Base-by-base conservation (phyloP, 352 stramenopile species). In the Globisporangium irregulare region DNA sequence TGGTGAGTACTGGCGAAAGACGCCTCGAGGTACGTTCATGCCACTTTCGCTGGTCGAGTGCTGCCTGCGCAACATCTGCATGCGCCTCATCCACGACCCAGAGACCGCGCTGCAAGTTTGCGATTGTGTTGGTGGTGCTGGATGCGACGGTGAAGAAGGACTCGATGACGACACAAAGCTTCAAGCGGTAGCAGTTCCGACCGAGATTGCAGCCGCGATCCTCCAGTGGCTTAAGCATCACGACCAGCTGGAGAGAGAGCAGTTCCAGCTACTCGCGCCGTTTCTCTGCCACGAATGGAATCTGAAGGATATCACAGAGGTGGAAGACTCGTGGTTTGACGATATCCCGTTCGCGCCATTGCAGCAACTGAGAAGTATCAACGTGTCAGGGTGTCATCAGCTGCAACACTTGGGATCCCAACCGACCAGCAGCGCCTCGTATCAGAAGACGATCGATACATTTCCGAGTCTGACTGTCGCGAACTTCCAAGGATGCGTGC, bases 321-420 rank as follows among this genome's bases (percentile, higher is more conserved):
- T 93, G 0, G 66, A 87, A 15, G 79, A 84, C 54, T 76, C 81
- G 58, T 94, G 86, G 86, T 93, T 94, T 41, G 73, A 90, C 55
- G 73, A 74, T 8, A 67, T 92, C 6, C 73, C 80, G 1, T 62
- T 70, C 7, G 68, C 64, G 18, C 77, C 77, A 4, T 53, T 87
- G 24, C 74, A 82, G 58, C 77, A 87, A 18, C 59, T 94, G 24
- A 79, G 80, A 62, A 82, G 73, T 25, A 77, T 94, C 48, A 67
- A 94, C 56, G 48, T 93, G 1, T 78, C 78, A 0, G 78, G 81
- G 0, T 94, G 86, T 54, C 67, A 71, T 3, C 74, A 89, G 59
- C 69, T 94, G 20, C 64, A 79, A 22, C 73, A 81, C 43, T 64
- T 92, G 7, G 86, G 84, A 0, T 82, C 76, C 9, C 22, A 32